Conservation (phyloP, 805 yeast genomes). For the Candida loeiensis region DNA sequence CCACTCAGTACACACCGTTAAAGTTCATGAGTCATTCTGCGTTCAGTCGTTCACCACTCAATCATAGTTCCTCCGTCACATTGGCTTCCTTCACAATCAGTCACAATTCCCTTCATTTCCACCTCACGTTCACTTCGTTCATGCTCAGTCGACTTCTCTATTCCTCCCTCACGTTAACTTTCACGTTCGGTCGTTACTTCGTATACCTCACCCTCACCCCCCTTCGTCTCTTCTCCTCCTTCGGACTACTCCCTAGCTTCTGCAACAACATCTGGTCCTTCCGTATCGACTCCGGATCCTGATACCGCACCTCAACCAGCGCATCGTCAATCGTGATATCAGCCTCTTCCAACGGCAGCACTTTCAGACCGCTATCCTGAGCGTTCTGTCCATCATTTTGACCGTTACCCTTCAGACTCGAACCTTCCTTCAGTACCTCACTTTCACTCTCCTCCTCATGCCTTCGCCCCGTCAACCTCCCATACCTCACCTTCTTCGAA, state of each 20-base stretch:
- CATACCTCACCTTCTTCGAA: constrained; percentile 39
- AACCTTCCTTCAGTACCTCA: neutral
- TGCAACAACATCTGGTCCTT: constrained; percentile 17
- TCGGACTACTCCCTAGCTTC: constrained; percentile 14
- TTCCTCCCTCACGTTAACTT: neutral
- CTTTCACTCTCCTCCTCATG: neutral
- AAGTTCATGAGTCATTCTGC: too few species aligned
- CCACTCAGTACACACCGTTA: too few species aligned
- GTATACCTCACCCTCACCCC: constrained; percentile 8
- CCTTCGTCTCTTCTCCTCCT: constrained; percentile 3
- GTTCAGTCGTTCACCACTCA: too few species aligned
- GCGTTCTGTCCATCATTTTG: too few species aligned
- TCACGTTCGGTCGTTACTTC: neutral
- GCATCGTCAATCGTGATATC: constrained; percentile 19
- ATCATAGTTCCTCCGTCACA: too few species aligned
- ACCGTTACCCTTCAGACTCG: neutral
- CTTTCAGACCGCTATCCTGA: too few species aligned
- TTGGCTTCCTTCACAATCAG: too few species aligned
- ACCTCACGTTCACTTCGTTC: too few species aligned
- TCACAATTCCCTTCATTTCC: too few species aligned
- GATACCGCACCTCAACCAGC: constrained; percentile 23
- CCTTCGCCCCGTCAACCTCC: constrained; percentile 41
- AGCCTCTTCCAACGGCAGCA: constrained; percentile 7
- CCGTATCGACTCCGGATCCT: constrained; percentile 19
- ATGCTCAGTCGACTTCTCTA: too few species aligned